Base-by-base conservation (phyloP, 2,329 filamentous ascomycete genomes). In the Ploettnerulaceae sp. region DNA sequence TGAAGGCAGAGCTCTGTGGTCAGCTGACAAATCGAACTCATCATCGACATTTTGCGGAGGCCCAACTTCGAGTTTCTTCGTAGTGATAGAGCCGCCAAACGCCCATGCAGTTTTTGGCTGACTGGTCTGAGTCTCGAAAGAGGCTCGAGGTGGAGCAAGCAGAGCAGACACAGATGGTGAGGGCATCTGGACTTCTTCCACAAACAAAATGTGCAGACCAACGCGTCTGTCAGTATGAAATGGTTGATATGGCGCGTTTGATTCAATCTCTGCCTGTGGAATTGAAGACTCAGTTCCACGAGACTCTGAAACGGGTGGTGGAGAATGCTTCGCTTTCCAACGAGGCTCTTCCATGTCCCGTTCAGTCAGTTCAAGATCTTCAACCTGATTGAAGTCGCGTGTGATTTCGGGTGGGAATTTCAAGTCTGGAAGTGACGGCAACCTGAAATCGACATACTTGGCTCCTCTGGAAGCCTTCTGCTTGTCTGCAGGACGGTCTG, bases 181-280 rank as follows among this genome's bases (percentile, higher is more conserved):
- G n/a, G 51, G 35, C 11, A 49, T 8, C 26, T 32, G 29, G 7
- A 28, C 18, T 15, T 57, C 51, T 15, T 49, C 47, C 14, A 51
- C 18, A 5, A 49, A 67, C 61, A 84, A 86, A 32, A 89, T 76
- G 56, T 82, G 86, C 21, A 96, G 72, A n/a, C 76, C 79, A 34
- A 97, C 86, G 3, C 91, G 81, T 45, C 81, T 79, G 61, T 97
- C 90, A 0, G 90, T 93, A 64, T 97, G 91, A 70, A 97, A 96
- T 1, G 93, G 91, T 60, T 95, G 90, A 59, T 95, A 97, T 2
- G 91, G 89, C 4, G 90, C 86, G 61, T 91, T 96, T 1, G 91
- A 95, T 63, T 98, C 93, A 55, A 95, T 94, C 70, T 96, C 90
- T 5, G 88, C 89, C 54, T 83, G 79, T 1, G 81, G 80, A 47